Evolutionary conservation across 2,329 filamentous ascomycete genomes (phyloP).

Genomic region (Xylariaceae sp.): DNA sequence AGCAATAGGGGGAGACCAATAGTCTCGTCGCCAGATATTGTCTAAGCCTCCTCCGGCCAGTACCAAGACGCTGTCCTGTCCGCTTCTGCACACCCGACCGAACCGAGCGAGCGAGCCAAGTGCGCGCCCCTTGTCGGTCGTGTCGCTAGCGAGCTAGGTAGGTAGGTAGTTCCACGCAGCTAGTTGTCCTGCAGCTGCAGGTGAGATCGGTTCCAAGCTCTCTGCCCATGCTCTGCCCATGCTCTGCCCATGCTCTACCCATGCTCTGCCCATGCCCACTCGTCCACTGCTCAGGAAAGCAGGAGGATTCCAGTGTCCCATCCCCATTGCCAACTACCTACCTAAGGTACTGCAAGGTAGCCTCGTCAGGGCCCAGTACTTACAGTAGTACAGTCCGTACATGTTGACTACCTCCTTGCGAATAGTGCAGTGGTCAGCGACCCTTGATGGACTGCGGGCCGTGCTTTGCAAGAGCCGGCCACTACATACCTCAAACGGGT

Average conservation of each 20-base stretch:
- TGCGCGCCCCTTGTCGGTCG: constrained; percentile 11
- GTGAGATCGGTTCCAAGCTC: too few relatives aligned
- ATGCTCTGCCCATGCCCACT: constrained; percentile 2
- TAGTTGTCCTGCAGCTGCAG: too few relatives aligned
- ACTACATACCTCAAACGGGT: too few relatives aligned
- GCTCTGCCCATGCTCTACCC: constrained; percentile 4
- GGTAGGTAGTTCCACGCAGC: constrained; percentile 3
- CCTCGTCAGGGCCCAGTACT: too few relatives aligned
- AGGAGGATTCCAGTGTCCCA: constrained; percentile 1
- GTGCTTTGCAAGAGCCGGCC: not conserved
- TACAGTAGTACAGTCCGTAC: too few relatives aligned
- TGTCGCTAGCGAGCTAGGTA: constrained; percentile 3
- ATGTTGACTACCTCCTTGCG: too few relatives aligned
- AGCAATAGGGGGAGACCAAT: constrained; percentile 11
- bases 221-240: constrained; percentile 2
- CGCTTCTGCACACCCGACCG: constrained; percentile 8
- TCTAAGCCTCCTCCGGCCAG: constrained; percentile 14
- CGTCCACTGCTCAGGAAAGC: constrained; percentile 12
- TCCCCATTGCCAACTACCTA: too few relatives aligned
- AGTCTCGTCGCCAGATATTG: constrained; percentile 1
- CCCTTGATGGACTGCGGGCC: not conserved
- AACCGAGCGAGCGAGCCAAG: constrained; percentile 4
- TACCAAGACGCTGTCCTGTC: constrained; percentile 2
- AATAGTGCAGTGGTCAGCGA: too few relatives aligned
- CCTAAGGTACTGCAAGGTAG: too few relatives aligned